Evolutionary conservation across 2,329 filamentous ascomycete genomes (phyloP), one percentile per base, ranked within the genome.

Genomic region (Aspergillus proliferans): DNA sequence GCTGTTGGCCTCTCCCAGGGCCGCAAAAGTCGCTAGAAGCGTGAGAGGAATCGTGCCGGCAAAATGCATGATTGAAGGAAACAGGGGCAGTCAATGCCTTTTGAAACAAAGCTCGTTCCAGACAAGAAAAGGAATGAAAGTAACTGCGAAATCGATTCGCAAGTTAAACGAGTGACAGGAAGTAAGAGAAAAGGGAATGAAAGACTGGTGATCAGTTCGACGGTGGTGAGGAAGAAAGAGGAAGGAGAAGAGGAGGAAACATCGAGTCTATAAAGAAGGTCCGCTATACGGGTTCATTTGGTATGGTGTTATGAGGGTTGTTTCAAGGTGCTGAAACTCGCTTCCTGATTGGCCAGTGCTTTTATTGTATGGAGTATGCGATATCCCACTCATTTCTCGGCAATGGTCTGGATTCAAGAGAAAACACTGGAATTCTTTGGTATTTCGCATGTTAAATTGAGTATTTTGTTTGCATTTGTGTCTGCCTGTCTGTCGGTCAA

Each of bases 111-210:
- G n/a, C 36, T 39, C n/a, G 14, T 30, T 30, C 26, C 26, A 30
- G 26, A 39, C 19, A 15, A 39, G 19, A 49, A 50, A 52, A 51
- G 52, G 47, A 50, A 48, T 46, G 48, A 46, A 51, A 30, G 26
- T 30, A 30, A 30, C 36, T 51, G 59, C 66, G 64, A 69, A 69
- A 56, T 70, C 67, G 58, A 70, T 67, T 66, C 67, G 66, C 64
- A 55, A 24, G 51, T 15, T 10, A 42, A 50, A 52, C 30, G 38
- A 49, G 45, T 19, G 43, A 46, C 40, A 52, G 43, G 33, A 52
- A 45, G 45, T 44, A 14, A 47, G 40, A 24, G 24, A 39, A 19
- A 39, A 39, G 19, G 12, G 36, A 28, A 36, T 43, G 38, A 42
- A 30, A 30, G 4, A 42, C 34, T 51, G 52, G 53, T 56, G 52